phyloP scores from a whole-genome alignment of 2,329 filamentous ascomycete genomes.

The Lojkania enalia region DNA sequence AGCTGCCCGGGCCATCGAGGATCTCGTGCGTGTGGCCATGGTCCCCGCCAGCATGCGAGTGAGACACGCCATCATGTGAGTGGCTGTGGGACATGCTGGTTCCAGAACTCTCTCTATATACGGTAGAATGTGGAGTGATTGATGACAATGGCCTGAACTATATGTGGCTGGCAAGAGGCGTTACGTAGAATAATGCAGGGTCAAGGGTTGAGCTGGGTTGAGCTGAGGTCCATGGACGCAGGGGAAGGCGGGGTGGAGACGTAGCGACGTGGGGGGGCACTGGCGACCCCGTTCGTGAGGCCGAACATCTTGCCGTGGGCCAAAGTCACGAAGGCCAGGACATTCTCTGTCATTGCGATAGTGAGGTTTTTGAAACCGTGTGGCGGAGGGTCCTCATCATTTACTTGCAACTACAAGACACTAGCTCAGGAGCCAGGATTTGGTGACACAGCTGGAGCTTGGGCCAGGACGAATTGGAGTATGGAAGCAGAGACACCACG shows the following conservation, averaged over 20 bases:
- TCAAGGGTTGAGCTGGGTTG: conserved; percentile 2
- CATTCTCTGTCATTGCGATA: too few relatives aligned
- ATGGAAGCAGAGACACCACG: too few relatives aligned
- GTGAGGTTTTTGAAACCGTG: too few relatives aligned
- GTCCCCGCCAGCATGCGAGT: conserved; percentile 59
- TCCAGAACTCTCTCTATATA: not conserved
- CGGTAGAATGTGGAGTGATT: not conserved
- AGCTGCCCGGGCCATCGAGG: conserved; percentile 90
- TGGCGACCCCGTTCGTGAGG: too few relatives aligned
- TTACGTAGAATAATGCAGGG: not conserved
- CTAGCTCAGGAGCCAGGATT: too few relatives aligned
- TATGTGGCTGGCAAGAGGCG: conserved; percentile 2
- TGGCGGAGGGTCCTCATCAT: too few relatives aligned
- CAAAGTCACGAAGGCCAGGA: too few relatives aligned
- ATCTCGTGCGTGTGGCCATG: conserved; percentile 97
- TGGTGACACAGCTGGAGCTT: too few relatives aligned
- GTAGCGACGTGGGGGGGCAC: conserved; percentile 5
- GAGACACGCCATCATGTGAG: conserved; percentile 45
- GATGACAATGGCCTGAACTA: not conserved
- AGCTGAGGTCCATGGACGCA: conserved; percentile 8
- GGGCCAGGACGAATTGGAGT: too few relatives aligned
- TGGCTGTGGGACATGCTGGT: conserved; percentile 26
- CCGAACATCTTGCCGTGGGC: too few relatives aligned
- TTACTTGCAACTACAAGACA: too few relatives aligned
- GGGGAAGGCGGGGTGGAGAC: not conserved